phyloP scores from a whole-genome alignment of 192 early-diverging fungal species.

The Piromyces finnis region DNA sequence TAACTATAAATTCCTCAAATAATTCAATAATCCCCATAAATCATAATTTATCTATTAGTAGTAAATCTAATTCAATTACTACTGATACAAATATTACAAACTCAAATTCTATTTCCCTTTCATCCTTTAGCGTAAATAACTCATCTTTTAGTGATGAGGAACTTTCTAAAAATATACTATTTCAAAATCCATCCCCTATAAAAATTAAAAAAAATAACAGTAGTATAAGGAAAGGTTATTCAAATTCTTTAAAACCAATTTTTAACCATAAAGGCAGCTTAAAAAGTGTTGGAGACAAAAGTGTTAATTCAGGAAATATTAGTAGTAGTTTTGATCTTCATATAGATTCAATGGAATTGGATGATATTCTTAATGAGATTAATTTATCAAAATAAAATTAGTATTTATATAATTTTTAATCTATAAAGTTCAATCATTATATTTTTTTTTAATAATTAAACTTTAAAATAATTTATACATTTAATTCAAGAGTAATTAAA shows the following conservation, averaged over 20 bases:
- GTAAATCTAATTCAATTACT: too few relatives aligned
- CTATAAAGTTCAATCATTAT: too few relatives aligned
- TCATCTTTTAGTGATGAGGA: not conserved
- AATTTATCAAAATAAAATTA: too few relatives aligned
- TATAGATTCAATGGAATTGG: not conserved
- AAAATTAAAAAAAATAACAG: not conserved
- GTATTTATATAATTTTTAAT: too few relatives aligned
- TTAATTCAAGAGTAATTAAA: too few relatives aligned
- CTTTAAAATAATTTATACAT: too few relatives aligned
- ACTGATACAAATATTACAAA: too few relatives aligned
- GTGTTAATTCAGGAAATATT: not conserved
- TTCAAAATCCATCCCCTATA: not conserved
- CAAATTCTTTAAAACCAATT: not conserved
- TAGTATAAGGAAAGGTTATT: not conserved
- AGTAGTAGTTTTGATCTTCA: not conserved
- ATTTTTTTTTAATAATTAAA: too few relatives aligned
- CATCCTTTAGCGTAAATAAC: not conserved
- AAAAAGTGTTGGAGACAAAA: not conserved
- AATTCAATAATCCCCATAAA: too few relatives aligned
- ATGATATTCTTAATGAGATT: not conserved
- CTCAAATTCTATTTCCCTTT: not conserved
- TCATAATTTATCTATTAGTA: too few relatives aligned
- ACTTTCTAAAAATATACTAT: not conserved
- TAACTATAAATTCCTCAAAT: too few relatives aligned
- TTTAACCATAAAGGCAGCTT: not conserved